These are phyloP conservation scores for Lathyrus sativus DNA, from an alignment of 306 rosid species.

Conservation along the genomic window DNA sequence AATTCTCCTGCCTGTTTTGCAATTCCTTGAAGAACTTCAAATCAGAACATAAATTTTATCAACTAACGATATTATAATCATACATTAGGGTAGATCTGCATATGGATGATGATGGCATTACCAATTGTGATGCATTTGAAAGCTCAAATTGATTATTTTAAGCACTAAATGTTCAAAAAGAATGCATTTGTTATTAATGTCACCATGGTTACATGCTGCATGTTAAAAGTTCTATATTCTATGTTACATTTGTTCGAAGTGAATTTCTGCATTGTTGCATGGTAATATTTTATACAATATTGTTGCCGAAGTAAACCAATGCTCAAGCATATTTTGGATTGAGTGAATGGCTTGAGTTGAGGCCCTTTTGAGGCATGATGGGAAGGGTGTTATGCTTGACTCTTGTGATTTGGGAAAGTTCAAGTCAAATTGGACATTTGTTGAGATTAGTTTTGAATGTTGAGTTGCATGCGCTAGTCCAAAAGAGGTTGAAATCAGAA, in stretches of 20 bases:
- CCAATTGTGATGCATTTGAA: neutral
- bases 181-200: neutral
- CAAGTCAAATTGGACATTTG: no score
- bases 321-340: no score
- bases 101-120: neutral
- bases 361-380: no score
- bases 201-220: neutral
- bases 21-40: slow-evolving; percentile 20
- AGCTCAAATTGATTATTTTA: neutral
- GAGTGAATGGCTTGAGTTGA: no score
- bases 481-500: no score
- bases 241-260: neutral
- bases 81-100: neutral
- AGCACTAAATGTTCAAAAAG: neutral
- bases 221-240: neutral
- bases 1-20: slow-evolving; percentile 21
- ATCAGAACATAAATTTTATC: slow-evolving; percentile 1
- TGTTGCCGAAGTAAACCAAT: neutral
- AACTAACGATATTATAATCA: neutral
- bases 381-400: no score
- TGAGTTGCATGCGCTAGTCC: no score
- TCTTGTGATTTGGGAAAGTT: no score
- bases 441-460: no score
- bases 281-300: neutral
- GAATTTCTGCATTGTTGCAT: neutral